phyloP scores from a whole-genome alignment of 1,284 basidiomycete genomes.

The Melampsora larici-populina region DNA sequence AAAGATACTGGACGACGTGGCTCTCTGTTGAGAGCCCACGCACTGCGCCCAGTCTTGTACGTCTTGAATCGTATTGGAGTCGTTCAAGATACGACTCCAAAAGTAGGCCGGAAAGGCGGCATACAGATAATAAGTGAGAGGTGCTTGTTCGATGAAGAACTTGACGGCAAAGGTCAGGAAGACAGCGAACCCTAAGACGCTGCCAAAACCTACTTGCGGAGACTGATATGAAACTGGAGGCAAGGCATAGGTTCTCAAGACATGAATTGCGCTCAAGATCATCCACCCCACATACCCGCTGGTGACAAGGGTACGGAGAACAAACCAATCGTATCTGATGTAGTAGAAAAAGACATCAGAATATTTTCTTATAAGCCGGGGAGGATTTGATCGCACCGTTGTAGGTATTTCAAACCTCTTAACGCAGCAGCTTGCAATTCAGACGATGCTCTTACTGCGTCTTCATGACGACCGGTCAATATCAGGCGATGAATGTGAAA shows the following conservation, averaged over 20 bases:
- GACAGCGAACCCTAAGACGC: conserved; percentile 46
- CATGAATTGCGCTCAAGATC: conserved; percentile 50
- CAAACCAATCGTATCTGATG: conserved; percentile 67
- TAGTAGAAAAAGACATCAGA: conserved; percentile 1
- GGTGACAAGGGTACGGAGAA: conserved; percentile 69
- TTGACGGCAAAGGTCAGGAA: conserved; percentile 56
- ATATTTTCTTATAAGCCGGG: not conserved
- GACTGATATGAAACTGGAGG: conserved; percentile 53
- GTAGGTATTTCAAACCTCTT: conserved; percentile 71
- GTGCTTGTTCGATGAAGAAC: conserved; percentile 66
- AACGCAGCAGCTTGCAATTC: conserved; percentile 63
- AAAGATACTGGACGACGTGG: conserved; percentile 1
- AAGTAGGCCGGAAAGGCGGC: conserved; percentile 72
- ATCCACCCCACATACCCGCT: conserved; percentile 76
- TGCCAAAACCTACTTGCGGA: conserved; percentile 55
- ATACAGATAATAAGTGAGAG: conserved; percentile 74
- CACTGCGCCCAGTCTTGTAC: not conserved
- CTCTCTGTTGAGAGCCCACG: not conserved
- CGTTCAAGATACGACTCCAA: conserved; percentile 53
- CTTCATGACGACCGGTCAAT: conserved; percentile 56
- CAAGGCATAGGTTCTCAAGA: conserved; percentile 47
- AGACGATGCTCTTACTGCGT: conserved; percentile 60
- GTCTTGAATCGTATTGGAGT: conserved; percentile 37
- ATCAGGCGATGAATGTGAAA: conserved; percentile 53
- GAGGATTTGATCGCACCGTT: conserved; percentile 61